phyloP scores from a whole-genome alignment of 805 yeast species.

The Lachancea lanzarotensis region DNA sequence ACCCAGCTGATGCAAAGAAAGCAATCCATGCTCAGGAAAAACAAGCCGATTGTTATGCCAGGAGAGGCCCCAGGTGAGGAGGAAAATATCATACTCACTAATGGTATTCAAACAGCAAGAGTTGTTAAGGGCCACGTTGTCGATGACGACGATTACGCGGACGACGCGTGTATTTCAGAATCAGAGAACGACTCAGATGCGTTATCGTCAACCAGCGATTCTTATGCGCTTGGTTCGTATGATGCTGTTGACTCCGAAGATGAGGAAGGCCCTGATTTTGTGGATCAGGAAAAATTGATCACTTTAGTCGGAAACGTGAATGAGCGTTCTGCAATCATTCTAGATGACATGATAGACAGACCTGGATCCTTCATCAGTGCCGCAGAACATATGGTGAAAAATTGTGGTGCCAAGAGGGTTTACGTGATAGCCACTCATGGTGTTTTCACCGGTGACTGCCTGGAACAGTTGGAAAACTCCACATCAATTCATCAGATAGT shows the following conservation, averaged over 20 bases:
- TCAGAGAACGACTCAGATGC: conserved; percentile 24
- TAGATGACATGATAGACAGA: conserved; percentile 96
- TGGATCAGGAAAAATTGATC: conserved; percentile 68
- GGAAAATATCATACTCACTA: conserved; percentile 61
- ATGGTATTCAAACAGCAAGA: conserved; percentile 91
- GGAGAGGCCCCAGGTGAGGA: conserved; percentile 48
- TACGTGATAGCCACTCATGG: conserved; percentile 95
- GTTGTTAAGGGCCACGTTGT: conserved; percentile 96
- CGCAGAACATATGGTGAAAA: conserved; percentile 92
- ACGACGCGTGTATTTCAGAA: conserved; percentile 24
- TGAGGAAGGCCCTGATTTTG: conserved; percentile 70
- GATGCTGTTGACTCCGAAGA: conserved; percentile 83
- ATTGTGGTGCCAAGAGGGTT: conserved; percentile 93
- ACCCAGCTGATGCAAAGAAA: conserved; percentile 37
- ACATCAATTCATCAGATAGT: conserved; percentile 85
- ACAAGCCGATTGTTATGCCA: conserved; percentile 36
- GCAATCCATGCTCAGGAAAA: conserved; percentile 43
- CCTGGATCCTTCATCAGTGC: conserved; percentile 93
- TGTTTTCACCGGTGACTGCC: conserved; percentile 78
- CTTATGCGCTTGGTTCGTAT: conserved; percentile 68
- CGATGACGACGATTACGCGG: conserved; percentile 54
- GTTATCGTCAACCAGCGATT: conserved; percentile 19
- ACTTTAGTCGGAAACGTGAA: conserved; percentile 95
- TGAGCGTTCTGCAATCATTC: conserved; percentile 82
- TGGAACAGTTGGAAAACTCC: conserved; percentile 70